Conservation (phyloP, 352 stramenopile genomes). For the Pythium volutum region DNA sequence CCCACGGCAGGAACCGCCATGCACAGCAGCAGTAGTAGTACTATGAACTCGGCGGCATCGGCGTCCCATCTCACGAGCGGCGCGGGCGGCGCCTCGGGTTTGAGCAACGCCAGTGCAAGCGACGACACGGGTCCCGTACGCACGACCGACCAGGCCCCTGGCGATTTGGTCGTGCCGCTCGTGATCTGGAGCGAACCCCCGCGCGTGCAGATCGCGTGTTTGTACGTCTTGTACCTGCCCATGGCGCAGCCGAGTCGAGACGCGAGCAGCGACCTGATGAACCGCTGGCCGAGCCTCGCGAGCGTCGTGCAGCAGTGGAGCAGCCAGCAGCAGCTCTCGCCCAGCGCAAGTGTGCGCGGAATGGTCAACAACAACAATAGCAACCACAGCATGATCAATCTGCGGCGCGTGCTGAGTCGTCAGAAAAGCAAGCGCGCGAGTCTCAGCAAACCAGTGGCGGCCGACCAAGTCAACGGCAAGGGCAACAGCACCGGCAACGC, state of each 20-base stretch:
- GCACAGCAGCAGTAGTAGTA: not conserved
- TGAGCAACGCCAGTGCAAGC: not conserved
- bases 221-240: conserved; percentile 69
- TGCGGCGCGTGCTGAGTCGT: conserved; percentile 26
- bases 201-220: conserved; percentile 41
- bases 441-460: conserved; percentile 8
- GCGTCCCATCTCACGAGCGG: conserved; percentile 4
- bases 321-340: conserved; percentile 21
- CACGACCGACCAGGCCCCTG: conserved; percentile 24
- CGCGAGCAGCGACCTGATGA: conserved; percentile 38
- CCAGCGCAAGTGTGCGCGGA: conserved; percentile 4
- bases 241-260: conserved; percentile 66
- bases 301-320: conserved; percentile 34
- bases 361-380: conserved; percentile 21
- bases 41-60: conserved; percentile 6
- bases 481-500: not conserved
- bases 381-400: conserved; percentile 27
- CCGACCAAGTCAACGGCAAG: not conserved
- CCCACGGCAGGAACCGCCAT: not conserved
- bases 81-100: not conserved
- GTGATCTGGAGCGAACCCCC: conserved; percentile 69
- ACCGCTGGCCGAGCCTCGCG: conserved; percentile 30
- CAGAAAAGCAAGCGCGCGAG: conserved; percentile 24
- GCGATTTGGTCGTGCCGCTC: conserved; percentile 60
- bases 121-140: conserved; percentile 10